Evolutionary conservation across 257 asterid species (phyloP).

Genomic region (Solanum arcanum): DNA sequence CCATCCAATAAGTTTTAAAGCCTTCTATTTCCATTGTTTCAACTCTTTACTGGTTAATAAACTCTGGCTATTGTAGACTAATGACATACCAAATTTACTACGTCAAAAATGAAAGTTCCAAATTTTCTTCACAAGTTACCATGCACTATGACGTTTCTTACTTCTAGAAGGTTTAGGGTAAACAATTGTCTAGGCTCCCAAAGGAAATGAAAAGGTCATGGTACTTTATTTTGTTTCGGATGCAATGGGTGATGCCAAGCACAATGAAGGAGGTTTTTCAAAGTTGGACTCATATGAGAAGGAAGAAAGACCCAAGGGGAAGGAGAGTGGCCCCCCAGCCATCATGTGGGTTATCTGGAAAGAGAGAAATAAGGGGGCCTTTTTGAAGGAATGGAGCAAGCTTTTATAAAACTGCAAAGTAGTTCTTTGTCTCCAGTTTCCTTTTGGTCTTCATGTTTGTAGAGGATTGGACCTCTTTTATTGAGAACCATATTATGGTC

Average conservation of each 20-base stretch:
- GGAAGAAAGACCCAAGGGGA: not conserved
- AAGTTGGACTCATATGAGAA: not conserved
- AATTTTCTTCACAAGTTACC: not conserved
- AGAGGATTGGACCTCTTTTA: not conserved
- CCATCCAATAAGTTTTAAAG: not conserved
- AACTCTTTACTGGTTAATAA: not conserved
- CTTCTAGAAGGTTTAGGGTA: not conserved
- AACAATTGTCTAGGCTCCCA: not conserved
- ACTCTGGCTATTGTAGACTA: not conserved
- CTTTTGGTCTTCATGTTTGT: not conserved
- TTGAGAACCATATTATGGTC: too few species aligned
- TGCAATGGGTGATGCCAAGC: not conserved
- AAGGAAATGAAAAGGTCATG: not conserved
- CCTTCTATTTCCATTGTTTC: not conserved
- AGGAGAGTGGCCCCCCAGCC: not conserved
- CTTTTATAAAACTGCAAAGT: not conserved
- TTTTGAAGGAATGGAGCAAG: not conserved
- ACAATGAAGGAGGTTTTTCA: not conserved
- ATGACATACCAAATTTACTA: not conserved
- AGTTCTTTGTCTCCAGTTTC: not conserved
- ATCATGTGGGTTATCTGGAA: not conserved
- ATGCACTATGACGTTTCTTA: not conserved
- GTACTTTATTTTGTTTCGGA: not conserved
- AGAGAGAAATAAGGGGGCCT: not conserved
- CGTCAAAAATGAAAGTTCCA: not conserved